These are phyloP conservation scores for Bruguiera gymnorhiza DNA, from an alignment of 345 rosid species.

Conservation along the genomic window DNA sequence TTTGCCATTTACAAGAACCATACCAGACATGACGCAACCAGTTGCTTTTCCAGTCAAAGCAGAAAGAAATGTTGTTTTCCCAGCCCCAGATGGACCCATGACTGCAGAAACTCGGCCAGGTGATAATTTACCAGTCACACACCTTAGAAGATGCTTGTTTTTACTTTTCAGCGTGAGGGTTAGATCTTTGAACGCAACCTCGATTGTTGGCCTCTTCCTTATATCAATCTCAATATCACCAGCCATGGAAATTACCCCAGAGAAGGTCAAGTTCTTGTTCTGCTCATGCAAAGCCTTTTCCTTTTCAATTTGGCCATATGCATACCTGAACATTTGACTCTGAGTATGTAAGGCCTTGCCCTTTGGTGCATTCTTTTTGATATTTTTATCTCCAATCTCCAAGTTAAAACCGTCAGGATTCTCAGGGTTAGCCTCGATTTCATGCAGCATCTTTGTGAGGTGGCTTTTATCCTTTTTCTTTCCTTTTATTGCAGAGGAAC, in stretches of 20 bases:
- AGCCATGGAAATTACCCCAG: conserved; percentile 87
- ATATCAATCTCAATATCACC: conserved; percentile 47
- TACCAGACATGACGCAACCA: conserved; percentile 70
- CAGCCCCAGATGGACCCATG: conserved; percentile 99
- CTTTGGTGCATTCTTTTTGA: conserved; percentile 65
- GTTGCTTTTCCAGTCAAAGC: conserved; percentile 88
- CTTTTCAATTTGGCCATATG: conserved; percentile 87
- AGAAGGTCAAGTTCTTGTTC: conserved; percentile 79
- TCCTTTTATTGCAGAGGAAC: conserved; percentile 41
- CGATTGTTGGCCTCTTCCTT: conserved; percentile 69
- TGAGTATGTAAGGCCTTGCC: conserved; percentile 83
- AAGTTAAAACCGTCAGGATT: conserved; percentile 64
- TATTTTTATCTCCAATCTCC: conserved; percentile 73
- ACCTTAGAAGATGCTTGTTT: conserved; percentile 77
- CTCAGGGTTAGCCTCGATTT: conserved; percentile 72
- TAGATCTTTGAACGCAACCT: conserved; percentile 80
- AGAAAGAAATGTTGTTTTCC: conserved; percentile 92
- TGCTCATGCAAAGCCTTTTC: conserved; percentile 90
- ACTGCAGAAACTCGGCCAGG: conserved; percentile 96
- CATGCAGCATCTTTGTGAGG: conserved; percentile 78
- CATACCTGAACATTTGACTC: conserved; percentile 94
- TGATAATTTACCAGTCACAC: conserved; percentile 82
- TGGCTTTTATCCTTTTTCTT: conserved; percentile 62
- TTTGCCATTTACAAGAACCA: conserved; percentile 82
- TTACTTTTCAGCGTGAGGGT: conserved; percentile 72